Evolutionary conservation across 73 alveolate species (phyloP), one percentile per base, ranked within the genome.

Genomic region (Uronychia binucleata): DNA sequence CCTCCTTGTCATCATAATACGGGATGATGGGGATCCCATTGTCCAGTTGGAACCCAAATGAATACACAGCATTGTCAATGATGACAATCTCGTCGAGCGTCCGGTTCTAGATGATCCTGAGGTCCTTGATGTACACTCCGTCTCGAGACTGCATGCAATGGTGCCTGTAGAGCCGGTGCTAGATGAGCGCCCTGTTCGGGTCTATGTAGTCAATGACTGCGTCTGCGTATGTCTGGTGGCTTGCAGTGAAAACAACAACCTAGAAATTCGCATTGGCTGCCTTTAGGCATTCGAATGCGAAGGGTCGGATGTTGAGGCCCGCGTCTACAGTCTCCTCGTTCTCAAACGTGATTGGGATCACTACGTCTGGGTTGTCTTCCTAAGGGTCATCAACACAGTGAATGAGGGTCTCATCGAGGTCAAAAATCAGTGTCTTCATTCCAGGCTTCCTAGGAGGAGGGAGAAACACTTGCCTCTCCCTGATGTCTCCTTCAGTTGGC

Each of bases 1-100:
- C 98, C 46, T 85, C 59, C 67, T 91, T 89, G 76, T 90, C 94
- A 28, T 79, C 90, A 85, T 88, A 92, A 80, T 80, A 94, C 0
- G 98, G 96, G 30, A 94, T 60, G 8, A 94, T 94, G 13, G 98
- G 98, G 13, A 94, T 92, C 0, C 98, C 98, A 81, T 94, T 94
- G 57, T 94, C 93, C 27, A 92, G 31, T 74, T 92, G 93, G 79
- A 84, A 88, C 28, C 93, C 94, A 75, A 94, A 88, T 28, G 90
- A 59, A 74, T 88, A 88, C n/a, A 93, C 94, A 34, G 97, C 85
- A 80, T 94, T 94, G 81, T 94, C 98, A 19, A 94, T 93, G 27
- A 94, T 77, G 14, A 94, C 94, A 35, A 92, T 77, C 46, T 94
- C 94, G 27, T 84, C 46, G 27, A 88, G 82, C 34, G 83, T 97